Evolutionary conservation across 192 early-diverging fungal genomes (phyloP).

Genomic region (Funneliformis mosseae): DNA sequence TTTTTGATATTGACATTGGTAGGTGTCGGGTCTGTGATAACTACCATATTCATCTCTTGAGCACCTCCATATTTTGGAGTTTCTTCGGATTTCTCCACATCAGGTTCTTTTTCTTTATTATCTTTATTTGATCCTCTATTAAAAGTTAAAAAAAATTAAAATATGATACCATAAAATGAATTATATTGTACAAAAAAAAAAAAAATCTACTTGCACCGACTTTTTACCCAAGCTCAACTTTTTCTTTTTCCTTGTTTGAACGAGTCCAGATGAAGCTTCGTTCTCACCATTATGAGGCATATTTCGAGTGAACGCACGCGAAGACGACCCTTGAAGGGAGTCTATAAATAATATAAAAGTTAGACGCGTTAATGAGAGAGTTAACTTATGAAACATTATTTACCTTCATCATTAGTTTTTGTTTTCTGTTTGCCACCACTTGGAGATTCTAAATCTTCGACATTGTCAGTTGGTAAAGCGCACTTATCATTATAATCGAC

Average conservation of each 20-base stretch:
- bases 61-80: background rate
- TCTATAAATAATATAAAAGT: background rate
- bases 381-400: background rate
- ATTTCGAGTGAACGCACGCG: background rate
- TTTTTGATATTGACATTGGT: background rate
- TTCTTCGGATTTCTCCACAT: background rate
- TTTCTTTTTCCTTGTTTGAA: background rate
- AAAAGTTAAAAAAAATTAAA: background rate
- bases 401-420: background rate
- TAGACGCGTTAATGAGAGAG: background rate
- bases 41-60: background rate
- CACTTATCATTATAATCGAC: background rate
- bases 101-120: background rate
- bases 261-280: background rate
- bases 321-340: background rate
- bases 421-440: background rate
- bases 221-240: background rate
- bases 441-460: background rate
- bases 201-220: background rate
- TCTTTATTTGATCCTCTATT: background rate
- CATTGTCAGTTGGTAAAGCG: background rate
- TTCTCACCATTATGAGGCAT: background rate
- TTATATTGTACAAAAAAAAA: too few relatives aligned
- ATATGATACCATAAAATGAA: background rate
- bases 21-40: background rate